phyloP scores from a whole-genome alignment of 1,139 yeast genomes.

The Meyerozyma elateridarum region DNA sequence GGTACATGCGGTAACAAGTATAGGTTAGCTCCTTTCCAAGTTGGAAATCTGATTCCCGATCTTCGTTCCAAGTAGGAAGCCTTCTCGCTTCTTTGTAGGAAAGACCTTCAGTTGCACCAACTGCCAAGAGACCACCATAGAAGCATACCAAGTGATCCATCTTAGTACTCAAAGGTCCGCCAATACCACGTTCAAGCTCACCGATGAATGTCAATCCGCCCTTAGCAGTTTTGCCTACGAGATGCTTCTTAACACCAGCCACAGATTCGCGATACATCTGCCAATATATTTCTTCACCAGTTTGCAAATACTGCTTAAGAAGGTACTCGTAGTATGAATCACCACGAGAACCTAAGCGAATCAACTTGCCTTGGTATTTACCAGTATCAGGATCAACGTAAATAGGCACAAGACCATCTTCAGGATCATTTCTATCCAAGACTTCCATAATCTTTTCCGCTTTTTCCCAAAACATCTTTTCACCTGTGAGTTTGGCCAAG shows the following conservation, averaged over 20 bases:
- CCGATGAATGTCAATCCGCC: constrained; percentile 67
- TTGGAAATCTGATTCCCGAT: constrained; percentile 48
- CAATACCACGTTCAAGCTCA: constrained; percentile 68
- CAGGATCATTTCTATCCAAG: constrained; percentile 52
- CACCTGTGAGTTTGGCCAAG: constrained; percentile 76
- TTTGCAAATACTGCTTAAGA: constrained; percentile 80
- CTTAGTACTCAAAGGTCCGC: constrained; percentile 57
- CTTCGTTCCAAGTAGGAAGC: constrained; percentile 31
- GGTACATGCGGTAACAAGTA: constrained; percentile 82
- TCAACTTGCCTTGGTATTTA: constrained; percentile 54
- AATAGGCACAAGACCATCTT: constrained; percentile 79
- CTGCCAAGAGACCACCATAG: constrained; percentile 83
- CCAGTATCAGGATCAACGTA: constrained; percentile 75
- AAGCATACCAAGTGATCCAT: constrained; percentile 96
- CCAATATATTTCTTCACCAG: constrained; percentile 62
- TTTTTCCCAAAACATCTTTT: constrained; percentile 68
- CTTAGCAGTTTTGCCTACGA: constrained; percentile 61
- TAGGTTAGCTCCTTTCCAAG: constrained; percentile 73
- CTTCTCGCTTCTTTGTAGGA: constrained; percentile 40
- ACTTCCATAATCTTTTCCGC: constrained; percentile 70
- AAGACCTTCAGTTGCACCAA: constrained; percentile 83
- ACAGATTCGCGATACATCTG: constrained; percentile 76
- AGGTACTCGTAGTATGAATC: constrained; percentile 92
- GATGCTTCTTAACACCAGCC: constrained; percentile 63
- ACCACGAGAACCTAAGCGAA: constrained; percentile 85